Percentiles rank a stretch among this genome's conserved stretches.
Evolutionary conservation across 2,329 filamentous ascomycete genomes (phyloP).

Genomic region (Diaporthe citriasiana): DNA sequence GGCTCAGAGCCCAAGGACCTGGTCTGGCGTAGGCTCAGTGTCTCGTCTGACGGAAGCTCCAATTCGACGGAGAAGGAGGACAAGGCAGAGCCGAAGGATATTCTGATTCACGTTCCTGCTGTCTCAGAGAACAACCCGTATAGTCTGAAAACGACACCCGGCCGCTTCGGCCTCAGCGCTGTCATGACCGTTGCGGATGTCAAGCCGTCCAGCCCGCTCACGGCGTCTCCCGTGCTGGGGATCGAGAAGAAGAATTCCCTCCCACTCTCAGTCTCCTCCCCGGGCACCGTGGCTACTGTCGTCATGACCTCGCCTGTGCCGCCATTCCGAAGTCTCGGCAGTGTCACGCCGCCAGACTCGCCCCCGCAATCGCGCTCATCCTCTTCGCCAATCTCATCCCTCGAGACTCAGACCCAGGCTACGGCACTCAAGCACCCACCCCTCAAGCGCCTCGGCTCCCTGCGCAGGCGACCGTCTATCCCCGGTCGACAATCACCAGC

Average conservation of each 20-base stretch:
- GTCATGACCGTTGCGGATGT: slow-evolving; percentile 41
- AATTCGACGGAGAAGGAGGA: slow-evolving; percentile 22
- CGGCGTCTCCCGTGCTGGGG: neutral
- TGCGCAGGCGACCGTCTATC: neutral
- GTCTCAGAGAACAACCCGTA: neutral
- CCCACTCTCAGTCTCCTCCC: slow-evolving; percentile 28
- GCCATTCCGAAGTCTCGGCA: slow-evolving; percentile 22
- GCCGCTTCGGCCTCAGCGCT: slow-evolving; percentile 23
- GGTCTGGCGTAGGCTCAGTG: slow-evolving; percentile 39
- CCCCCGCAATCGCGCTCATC: slow-evolving; percentile 28
- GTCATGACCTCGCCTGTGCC: slow-evolving; percentile 33
- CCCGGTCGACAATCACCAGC: slow-evolving; percentile 18
- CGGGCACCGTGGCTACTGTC: slow-evolving; percentile 23
- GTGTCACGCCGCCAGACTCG: slow-evolving; percentile 39
- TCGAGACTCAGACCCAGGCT: slow-evolving; percentile 20
- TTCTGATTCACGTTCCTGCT: neutral
- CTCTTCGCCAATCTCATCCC: slow-evolving; percentile 31
- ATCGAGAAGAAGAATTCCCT: slow-evolving; percentile 27
- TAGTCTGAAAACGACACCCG: neutral
- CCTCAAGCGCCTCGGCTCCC: slow-evolving; percentile 28
- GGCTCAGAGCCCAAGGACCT: slow-evolving; percentile 39
- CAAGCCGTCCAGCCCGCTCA: slow-evolving; percentile 19
- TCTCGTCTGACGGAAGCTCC: slow-evolving; percentile 30
- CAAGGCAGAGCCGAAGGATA: slow-evolving; percentile 46
- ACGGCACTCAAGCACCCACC: slow-evolving; percentile 31